These are phyloP conservation scores for Globisporangium apiculatum DNA, from an alignment of 352 stramenopile genomes.

Conservation along the genomic window DNA sequence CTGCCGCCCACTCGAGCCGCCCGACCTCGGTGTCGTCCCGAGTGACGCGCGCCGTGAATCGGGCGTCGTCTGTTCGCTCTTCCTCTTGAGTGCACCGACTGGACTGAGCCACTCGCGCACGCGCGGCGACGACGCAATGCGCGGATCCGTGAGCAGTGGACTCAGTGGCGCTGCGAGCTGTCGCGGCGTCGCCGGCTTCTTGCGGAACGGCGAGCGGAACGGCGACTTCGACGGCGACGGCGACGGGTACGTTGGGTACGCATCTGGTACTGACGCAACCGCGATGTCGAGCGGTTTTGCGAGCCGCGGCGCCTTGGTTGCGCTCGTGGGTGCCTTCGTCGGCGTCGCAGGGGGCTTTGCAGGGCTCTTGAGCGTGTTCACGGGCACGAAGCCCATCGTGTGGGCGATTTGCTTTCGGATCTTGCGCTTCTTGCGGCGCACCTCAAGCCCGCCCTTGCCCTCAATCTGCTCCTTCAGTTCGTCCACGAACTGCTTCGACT, in stretches of 20 bases:
- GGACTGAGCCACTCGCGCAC: constrained; percentile 67
- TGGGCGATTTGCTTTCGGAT: constrained; percentile 64
- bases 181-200: constrained; percentile 35
- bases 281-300: constrained; percentile 36
- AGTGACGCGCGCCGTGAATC: constrained; percentile 24
- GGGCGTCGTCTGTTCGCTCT: constrained; percentile 17
- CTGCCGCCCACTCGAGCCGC: constrained; percentile 7
- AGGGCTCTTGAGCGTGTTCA: constrained; percentile 64
- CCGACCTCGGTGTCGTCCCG: constrained; percentile 5
- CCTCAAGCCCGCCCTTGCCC: constrained; percentile 35
- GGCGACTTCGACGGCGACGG: constrained; percentile 56
- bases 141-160: constrained; percentile 13
- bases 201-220: constrained; percentile 71
- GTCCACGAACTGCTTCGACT: constrained; percentile 46
- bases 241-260: constrained; percentile 33
- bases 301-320: constrained; percentile 40
- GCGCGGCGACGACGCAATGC: constrained; percentile 17
- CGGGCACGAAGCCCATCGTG: constrained; percentile 54
- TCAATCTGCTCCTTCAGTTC: constrained; percentile 67
- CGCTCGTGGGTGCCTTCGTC: constrained; percentile 24
- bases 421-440: constrained; percentile 73
- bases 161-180: constrained; percentile 16
- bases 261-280: constrained; percentile 32
- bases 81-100: constrained; percentile 28
- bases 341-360: constrained; percentile 31